These are phyloP conservation scores for Epicoccum nigrum DNA, from an alignment of 2,329 filamentous ascomycete genomes.

Conservation along the genomic window DNA sequence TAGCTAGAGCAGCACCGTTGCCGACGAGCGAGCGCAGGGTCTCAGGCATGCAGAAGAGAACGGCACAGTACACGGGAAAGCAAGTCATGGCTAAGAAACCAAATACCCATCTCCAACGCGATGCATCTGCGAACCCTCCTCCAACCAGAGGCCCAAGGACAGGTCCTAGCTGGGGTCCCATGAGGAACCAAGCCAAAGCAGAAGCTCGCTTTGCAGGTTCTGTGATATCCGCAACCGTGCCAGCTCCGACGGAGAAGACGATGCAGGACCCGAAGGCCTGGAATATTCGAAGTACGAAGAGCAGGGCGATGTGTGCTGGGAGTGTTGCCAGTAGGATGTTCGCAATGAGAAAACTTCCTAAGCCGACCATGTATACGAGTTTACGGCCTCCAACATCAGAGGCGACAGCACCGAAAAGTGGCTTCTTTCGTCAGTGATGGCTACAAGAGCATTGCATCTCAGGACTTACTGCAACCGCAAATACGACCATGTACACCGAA, in stretches of 20 bases:
- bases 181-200: conserved; percentile 51
- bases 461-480: conserved; percentile 47
- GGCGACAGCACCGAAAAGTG: conserved; percentile 51
- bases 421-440: conserved; percentile 27
- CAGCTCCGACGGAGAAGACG: conserved; percentile 53
- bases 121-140: conserved; percentile 45
- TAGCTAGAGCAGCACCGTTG: conserved; percentile 45
- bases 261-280: conserved; percentile 53
- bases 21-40: conserved; percentile 55
- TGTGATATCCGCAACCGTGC: conserved; percentile 52
- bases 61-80: conserved; percentile 35
- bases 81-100: conserved; percentile 44
- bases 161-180: conserved; percentile 54
- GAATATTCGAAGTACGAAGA: conserved; percentile 51
- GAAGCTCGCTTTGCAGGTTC: conserved; percentile 50
- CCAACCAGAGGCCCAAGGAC: conserved; percentile 54
- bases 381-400: conserved; percentile 52
- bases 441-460: background rate
- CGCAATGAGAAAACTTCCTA: conserved; percentile 49
- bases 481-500: conserved; percentile 54
- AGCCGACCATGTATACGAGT: conserved; percentile 50
- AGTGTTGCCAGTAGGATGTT: conserved; percentile 50
- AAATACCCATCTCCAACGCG: conserved; percentile 55
- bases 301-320: conserved; percentile 47
- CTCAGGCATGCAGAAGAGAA: conserved; percentile 53